Percentiles rank a stretch among this genome's conserved stretches.
These are phyloP conservation scores for Phialocephala sp. DNA, from an alignment of 2,329 filamentous ascomycete genomes.

Conservation along the genomic window DNA sequence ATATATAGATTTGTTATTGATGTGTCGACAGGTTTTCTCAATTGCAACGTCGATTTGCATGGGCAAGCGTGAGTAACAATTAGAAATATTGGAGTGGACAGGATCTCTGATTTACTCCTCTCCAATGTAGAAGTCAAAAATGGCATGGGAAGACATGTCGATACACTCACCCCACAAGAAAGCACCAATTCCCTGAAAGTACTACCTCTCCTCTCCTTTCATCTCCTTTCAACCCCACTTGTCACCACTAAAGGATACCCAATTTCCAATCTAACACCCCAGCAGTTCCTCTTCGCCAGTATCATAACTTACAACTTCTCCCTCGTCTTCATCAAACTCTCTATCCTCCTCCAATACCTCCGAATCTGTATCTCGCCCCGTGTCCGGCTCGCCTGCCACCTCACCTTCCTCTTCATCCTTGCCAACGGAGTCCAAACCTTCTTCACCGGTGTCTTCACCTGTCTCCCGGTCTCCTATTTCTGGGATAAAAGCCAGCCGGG, in stretches of 20 bases:
- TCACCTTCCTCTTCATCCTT: slow-evolving; percentile 15
- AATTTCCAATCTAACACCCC: not conserved
- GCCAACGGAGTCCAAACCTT: slow-evolving; percentile 13
- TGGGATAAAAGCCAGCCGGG: slow-evolving; percentile 17
- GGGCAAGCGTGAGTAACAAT: not conserved
- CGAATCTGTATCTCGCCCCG: slow-evolving; percentile 10
- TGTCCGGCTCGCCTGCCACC: slow-evolving; percentile 12
- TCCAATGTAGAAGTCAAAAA: slow-evolving; percentile 15
- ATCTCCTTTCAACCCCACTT: not conserved
- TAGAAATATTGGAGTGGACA: not conserved
- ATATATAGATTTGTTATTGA: not conserved
- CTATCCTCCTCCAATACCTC: slow-evolving; percentile 24
- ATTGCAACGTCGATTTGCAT: slow-evolving; percentile 18
- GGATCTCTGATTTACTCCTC: not conserved
- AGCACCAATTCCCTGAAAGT: slow-evolving; percentile 14
- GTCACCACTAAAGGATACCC: not conserved
- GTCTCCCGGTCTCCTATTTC: slow-evolving; percentile 17
- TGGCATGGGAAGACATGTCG: slow-evolving; percentile 19
- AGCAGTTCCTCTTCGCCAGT: slow-evolving; percentile 12
- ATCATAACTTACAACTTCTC: slow-evolving; percentile 24
- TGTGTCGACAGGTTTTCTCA: slow-evolving; percentile 11
- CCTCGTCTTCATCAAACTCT: slow-evolving; percentile 22
- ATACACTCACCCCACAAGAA: slow-evolving; percentile 8
- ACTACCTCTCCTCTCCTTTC: not conserved
- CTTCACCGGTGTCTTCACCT: slow-evolving; percentile 19